Conservation (phyloP, 345 rosid genomes). For the Dipteronia dyeriana region DNA sequence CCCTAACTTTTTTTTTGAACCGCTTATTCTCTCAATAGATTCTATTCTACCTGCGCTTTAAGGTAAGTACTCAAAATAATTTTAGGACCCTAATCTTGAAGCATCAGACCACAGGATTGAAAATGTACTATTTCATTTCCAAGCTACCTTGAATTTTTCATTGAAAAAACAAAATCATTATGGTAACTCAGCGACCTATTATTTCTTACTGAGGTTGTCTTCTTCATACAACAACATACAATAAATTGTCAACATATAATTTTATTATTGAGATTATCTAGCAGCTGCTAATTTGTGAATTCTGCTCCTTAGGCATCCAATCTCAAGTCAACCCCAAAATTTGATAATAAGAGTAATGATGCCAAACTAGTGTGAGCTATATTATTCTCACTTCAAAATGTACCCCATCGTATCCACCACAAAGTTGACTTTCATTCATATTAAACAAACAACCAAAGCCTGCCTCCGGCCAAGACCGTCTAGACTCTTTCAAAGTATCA, state of each 20-base stretch:
- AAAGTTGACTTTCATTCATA: constrained; percentile 12
- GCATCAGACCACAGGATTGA: neutral
- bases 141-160: neutral
- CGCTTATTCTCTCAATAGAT: neutral
- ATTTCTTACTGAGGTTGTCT: neutral
- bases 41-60: neutral
- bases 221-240: neutral
- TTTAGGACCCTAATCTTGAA: neutral
- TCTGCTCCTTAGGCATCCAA: neutral
- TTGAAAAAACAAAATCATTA: neutral
- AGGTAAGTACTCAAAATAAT: neutral
- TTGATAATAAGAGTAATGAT: neutral
- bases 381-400: neutral
- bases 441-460: neutral
- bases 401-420: neutral
- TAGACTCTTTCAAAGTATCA: neutral
- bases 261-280: neutral
- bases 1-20: neutral
- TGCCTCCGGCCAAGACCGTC: neutral
- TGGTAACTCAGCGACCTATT: neutral
- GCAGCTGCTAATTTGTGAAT: neutral
- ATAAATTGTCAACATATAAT: neutral
- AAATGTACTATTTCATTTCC: neutral
- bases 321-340: constrained; percentile 4
- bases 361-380: neutral